Conservation (phyloP, 2,329 filamentous ascomycete genomes). For the Malbranchea cinnamomea region DNA sequence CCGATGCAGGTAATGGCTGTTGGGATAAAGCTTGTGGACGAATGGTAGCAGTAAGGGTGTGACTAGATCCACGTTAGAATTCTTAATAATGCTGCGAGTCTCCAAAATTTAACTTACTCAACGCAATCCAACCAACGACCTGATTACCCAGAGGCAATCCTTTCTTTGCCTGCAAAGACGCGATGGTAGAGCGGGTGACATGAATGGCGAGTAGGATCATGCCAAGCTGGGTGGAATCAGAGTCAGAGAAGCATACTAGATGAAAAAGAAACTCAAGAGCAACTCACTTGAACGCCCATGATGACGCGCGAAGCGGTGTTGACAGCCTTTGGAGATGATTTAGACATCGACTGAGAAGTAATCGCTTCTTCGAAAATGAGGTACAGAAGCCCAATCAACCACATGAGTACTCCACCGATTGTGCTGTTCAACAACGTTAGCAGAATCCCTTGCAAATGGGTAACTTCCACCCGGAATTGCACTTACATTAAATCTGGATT, state of each 20-base stretch:
- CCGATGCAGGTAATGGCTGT: constrained; percentile 78
- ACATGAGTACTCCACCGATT: constrained; percentile 64
- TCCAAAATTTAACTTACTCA: constrained; percentile 40
- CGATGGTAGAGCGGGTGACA: constrained; percentile 73
- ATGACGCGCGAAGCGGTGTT: constrained; percentile 26
- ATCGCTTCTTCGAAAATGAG: constrained; percentile 61
- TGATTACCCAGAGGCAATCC: constrained; percentile 82
- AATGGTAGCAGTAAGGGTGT: constrained; percentile 65
- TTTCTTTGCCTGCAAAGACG: constrained; percentile 68
- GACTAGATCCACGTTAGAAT: constrained; percentile 31
- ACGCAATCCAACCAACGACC: constrained; percentile 65
- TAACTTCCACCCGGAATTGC: background rate
- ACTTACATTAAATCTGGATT: constrained; percentile 58
- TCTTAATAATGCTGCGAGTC: constrained; percentile 1
- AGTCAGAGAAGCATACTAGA: background rate
- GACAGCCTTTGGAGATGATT: constrained; percentile 9
- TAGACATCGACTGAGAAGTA: constrained; percentile 27
- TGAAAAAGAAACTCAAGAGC: background rate
- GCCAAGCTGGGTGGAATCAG: constrained; percentile 40
- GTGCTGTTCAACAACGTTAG: constrained; percentile 36
- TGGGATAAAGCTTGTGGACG: constrained; percentile 64
- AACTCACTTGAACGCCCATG: constrained; percentile 31
- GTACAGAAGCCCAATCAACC: constrained; percentile 59
- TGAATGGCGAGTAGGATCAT: constrained; percentile 67
- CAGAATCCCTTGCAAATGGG: background rate